Conservation (phyloP, 805 yeast genomes). For the Teunomyces tritomae region DNA sequence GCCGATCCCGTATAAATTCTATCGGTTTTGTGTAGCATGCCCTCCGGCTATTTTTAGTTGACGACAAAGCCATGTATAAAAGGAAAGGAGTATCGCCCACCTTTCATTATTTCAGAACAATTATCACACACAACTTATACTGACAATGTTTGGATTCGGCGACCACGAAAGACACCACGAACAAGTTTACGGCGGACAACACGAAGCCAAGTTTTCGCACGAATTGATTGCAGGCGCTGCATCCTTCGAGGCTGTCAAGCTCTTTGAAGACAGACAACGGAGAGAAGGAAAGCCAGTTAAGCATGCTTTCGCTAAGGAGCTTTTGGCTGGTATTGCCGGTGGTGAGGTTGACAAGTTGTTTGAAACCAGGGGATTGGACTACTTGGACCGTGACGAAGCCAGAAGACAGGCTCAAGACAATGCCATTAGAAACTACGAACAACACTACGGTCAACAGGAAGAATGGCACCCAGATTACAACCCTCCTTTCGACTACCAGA, state of each 20-base stretch:
- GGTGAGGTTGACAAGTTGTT: constrained; percentile 33
- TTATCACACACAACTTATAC: not conserved
- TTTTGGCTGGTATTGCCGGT: constrained; percentile 29
- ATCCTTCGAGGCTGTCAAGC: constrained; percentile 29
- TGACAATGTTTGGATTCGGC: constrained; percentile 25
- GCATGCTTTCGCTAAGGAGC: constrained; percentile 29
- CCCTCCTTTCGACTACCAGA: constrained; percentile 27
- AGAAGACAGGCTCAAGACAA: constrained; percentile 22
- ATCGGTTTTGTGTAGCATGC: not conserved
- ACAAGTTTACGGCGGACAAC: constrained; percentile 27
- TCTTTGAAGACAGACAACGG: constrained; percentile 31
- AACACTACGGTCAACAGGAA: constrained; percentile 25
- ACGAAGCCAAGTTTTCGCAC: constrained; percentile 30
- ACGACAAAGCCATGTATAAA: not conserved
- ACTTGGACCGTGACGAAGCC: constrained; percentile 26
- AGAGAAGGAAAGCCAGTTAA: constrained; percentile 31
- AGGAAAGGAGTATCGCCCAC: not conserved
- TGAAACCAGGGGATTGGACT: constrained; percentile 33
- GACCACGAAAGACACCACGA: constrained; percentile 17
- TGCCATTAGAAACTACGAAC: constrained; percentile 21
- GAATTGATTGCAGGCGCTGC: constrained; percentile 34
- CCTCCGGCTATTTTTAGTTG: not conserved
- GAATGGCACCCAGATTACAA: constrained; percentile 26
- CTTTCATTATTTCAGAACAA: not conserved
- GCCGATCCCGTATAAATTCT: not conserved